Evolutionary conservation across 306 rosid genomes (phyloP), one percentile per base, ranked within the genome.

Genomic region (Glycine tomentella): DNA sequence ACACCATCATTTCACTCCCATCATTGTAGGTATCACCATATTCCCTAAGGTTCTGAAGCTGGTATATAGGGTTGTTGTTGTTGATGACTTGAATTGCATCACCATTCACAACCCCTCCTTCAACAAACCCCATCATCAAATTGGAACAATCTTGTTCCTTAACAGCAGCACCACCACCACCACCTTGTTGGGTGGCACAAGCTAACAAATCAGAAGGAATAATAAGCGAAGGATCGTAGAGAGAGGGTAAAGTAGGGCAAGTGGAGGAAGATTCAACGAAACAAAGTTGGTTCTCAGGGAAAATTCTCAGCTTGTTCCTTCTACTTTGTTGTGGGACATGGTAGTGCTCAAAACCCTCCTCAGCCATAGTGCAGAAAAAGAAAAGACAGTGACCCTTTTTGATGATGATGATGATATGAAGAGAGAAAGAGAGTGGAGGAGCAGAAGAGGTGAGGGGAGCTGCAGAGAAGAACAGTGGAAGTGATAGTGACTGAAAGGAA

Each of bases 281-380:
- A 25, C 75, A 59, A 25, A 56, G 34, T 59, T 70, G 86, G 76
- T 84, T 65, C 62, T 69, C 88, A 68, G 81, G 44, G 6, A 86
- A 82, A 4, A 92, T 90, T 58, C 98, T 85, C 34, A 94, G 97
- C 89, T 94, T 94, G 74, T 92, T 95, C 76, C 98, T 87, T 76
- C 98, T 84, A 77, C 98, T 94, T 78, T 94, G 98, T 74, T 92
- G 98, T 8, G 98, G 98, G 31, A 90, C 95, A 85, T 94, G 98
- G 84, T 86, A 92, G 25, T 87, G 81, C 85, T 94, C 97, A 62
- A 86, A 94, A 72, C 94, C 89, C 91, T 92, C 98, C 90, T 94
- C 98, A 69, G 91, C 95, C 98, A 94, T 94, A 80, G 25, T 2
- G 7, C 40, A 65, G 71, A 40, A 10, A 38, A 65, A 31, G 40